phyloP scores from a whole-genome alignment of 371 early-diverging fungal genomes.

The Mucor racemosus region DNA sequence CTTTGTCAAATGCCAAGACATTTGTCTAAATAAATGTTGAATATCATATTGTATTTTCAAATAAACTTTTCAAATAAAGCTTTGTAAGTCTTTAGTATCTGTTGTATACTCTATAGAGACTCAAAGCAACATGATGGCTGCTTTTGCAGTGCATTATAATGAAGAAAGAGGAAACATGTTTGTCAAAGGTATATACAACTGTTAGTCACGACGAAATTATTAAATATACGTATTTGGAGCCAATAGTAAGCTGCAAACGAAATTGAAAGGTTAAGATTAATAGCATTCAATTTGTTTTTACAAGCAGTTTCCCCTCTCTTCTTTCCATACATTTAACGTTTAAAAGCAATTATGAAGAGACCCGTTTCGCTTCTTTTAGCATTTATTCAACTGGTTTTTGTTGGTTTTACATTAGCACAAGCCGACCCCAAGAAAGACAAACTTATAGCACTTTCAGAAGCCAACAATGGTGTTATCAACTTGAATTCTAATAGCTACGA shows the following conservation, averaged over 20 bases:
- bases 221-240: neutral
- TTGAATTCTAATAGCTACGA: conserved; percentile 68
- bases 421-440: conserved; percentile 42
- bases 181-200: too few relatives aligned
- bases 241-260: conserved; percentile 23
- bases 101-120: too few relatives aligned
- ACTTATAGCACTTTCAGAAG: conserved; percentile 43
- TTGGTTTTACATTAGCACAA: conserved; percentile 22
- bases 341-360: conserved; percentile 19
- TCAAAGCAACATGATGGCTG: too few relatives aligned
- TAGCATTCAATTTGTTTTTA: neutral
- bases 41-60: too few relatives aligned
- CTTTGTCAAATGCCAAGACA: too few relatives aligned
- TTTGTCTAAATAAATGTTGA: too few relatives aligned
- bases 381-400: conserved; percentile 19
- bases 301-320: neutral
- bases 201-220: too few relatives aligned
- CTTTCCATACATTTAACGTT: neutral
- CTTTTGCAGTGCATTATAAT: too few relatives aligned
- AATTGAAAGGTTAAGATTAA: neutral
- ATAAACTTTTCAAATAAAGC: too few relatives aligned
- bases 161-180: too few relatives aligned
- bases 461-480: conserved; percentile 57
- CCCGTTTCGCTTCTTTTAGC: conserved; percentile 21
- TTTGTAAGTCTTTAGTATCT: too few relatives aligned